Percentiles rank a stretch among this genome's conserved stretches.
These are phyloP conservation scores for Jackrogersella multiformis DNA, from an alignment of 495 filamentous ascomycete genomes.

Conservation along the genomic window DNA sequence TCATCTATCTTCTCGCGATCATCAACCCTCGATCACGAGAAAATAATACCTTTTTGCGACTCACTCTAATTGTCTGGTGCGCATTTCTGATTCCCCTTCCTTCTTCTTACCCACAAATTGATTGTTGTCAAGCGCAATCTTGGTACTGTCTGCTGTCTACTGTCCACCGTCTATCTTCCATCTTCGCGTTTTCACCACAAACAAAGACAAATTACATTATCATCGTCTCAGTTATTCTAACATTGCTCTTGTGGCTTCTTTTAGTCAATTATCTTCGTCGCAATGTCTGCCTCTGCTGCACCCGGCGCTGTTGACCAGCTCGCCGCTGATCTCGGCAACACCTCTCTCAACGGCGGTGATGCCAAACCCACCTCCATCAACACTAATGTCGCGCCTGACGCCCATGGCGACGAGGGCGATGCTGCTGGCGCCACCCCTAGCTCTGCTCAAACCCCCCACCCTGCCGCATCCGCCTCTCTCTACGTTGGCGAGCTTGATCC, in stretches of 20 bases:
- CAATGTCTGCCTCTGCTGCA: constrained; percentile 71
- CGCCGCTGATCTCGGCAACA: constrained; percentile 67
- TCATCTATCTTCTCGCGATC: constrained; percentile 37
- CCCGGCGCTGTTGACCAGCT: constrained; percentile 76
- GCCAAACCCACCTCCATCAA: constrained; percentile 70
- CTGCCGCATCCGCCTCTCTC: constrained; percentile 92
- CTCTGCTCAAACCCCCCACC: constrained; percentile 73
- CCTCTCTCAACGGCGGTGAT: constrained; percentile 68
- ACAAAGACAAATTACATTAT: background rate
- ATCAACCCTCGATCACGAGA: constrained; percentile 24
- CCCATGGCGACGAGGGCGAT: constrained; percentile 62
- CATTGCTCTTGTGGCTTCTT: background rate
- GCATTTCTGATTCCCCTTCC: background rate
- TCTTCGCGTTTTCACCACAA: background rate
- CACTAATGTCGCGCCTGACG: constrained; percentile 67
- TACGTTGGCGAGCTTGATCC: constrained; percentile 99
- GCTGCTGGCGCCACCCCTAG: constrained; percentile 73
- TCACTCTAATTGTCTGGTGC: constrained; percentile 29
- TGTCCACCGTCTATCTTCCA: background rate
- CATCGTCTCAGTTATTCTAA: constrained; percentile 16
- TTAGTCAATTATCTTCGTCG: constrained; percentile 42
- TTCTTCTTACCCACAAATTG: background rate
- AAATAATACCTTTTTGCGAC: constrained; percentile 24
- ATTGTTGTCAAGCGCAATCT: background rate
- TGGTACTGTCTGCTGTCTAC: background rate